phyloP scores from a whole-genome alignment of 176 grass and related monocot species.

The Dactylis glomerata region DNA sequence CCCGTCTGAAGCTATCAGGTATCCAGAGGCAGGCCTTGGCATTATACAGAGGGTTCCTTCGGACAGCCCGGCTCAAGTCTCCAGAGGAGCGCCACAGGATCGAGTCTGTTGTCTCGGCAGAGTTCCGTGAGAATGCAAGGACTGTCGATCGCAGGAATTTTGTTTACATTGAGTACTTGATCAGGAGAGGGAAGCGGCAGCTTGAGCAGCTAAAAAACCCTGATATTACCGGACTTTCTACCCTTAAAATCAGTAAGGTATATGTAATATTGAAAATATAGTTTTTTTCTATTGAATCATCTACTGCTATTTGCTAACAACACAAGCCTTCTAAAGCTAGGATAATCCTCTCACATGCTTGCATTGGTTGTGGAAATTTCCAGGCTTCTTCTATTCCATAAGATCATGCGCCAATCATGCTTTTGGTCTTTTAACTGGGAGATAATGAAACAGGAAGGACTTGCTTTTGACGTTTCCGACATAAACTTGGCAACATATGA shows the following conservation, averaged over 20 bases:
- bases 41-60: slow-evolving; percentile 76
- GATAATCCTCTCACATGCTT: slow-evolving; percentile 17
- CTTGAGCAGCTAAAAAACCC: slow-evolving; percentile 90
- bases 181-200: slow-evolving; percentile 84
- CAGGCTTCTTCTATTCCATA: slow-evolving; percentile 17
- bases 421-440: background rate
- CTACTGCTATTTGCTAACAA: background rate
- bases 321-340: background rate
- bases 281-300: background rate
- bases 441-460: background rate
- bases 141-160: slow-evolving; percentile 80
- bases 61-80: slow-evolving; percentile 52
- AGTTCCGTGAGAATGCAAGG: slow-evolving; percentile 69
- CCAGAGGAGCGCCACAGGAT: slow-evolving; percentile 64
- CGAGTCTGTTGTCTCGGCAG: slow-evolving; percentile 57
- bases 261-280: background rate
- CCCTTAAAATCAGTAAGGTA: slow-evolving; percentile 58
- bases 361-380: slow-evolving; percentile 15
- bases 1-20: slow-evolving; percentile 64
- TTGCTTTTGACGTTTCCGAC: background rate
- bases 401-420: background rate
- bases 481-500: background rate
- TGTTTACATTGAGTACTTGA: slow-evolving; percentile 89
- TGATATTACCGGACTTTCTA: slow-evolving; percentile 65
- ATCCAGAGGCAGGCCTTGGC: slow-evolving; percentile 87